Evolutionary conservation across 805 yeast genomes (phyloP).

Genomic region (Martiniozyma abietophila): DNA sequence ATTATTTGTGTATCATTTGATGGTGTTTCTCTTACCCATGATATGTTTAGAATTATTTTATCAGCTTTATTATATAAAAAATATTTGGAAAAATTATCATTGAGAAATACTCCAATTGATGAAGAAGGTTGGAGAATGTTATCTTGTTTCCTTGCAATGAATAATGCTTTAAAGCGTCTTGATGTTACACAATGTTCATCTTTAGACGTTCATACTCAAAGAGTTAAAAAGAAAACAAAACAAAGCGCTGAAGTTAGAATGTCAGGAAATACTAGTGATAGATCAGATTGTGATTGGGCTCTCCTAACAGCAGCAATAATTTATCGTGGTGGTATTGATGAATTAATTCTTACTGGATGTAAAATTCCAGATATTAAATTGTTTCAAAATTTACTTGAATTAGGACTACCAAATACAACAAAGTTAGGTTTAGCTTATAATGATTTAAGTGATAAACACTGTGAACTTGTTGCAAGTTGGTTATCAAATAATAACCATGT

Average conservation of each 20-base stretch:
- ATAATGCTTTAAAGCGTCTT: conserved; percentile 45
- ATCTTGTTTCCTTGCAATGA: conserved; percentile 65
- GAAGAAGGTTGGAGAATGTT: conserved; percentile 68
- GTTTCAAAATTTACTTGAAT: conserved; percentile 45
- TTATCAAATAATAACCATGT: conserved; percentile 34
- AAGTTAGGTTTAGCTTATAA: conserved; percentile 74
- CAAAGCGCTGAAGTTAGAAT: conserved; percentile 24
- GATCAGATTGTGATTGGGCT: conserved; percentile 80
- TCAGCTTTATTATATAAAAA: conserved; percentile 60
- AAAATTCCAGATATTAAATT: conserved; percentile 45
- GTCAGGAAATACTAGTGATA: conserved; percentile 40
- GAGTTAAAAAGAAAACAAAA: conserved; percentile 24
- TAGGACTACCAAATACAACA: conserved; percentile 48
- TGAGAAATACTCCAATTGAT: conserved; percentile 71
- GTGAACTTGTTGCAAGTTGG: conserved; percentile 52
- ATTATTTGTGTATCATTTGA: conserved; percentile 67
- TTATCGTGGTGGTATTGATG: conserved; percentile 69
- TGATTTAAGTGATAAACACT: conserved; percentile 51
- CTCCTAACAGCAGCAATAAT: conserved; percentile 60
- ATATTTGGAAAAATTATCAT: conserved; percentile 60
- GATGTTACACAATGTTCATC: conserved; percentile 67
- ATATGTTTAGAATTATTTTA: conserved; percentile 68
- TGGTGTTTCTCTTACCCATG: conserved; percentile 63
- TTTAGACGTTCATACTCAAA: conserved; percentile 35
- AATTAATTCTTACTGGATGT: conserved; percentile 71